Conservation (phyloP, 2,329 filamentous ascomycete species). For the Colletotrichum sp. region DNA sequence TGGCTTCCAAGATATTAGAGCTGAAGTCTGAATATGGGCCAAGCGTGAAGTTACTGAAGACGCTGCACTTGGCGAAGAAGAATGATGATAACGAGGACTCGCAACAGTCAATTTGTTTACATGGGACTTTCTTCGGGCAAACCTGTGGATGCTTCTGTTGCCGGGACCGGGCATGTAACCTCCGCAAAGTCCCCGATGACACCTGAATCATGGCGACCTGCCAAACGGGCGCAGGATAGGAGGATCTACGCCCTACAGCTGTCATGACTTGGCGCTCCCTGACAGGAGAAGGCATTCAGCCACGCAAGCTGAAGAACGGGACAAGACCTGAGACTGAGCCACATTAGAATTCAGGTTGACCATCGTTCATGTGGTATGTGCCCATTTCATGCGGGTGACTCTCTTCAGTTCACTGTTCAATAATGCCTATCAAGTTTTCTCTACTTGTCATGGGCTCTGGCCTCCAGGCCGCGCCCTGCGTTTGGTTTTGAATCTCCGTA, state of each 20-base stretch:
- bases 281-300: background rate
- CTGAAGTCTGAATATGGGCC: background rate
- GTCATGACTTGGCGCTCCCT: background rate
- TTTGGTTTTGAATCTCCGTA: background rate
- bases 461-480: background rate
- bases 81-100: background rate
- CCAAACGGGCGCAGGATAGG: background rate
- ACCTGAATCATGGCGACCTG: background rate
- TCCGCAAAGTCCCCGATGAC: background rate
- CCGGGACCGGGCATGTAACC: background rate
- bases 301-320: background rate
- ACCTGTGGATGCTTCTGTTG: background rate
- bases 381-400: background rate
- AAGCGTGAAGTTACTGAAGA: background rate
- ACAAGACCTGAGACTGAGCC: background rate
- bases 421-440: slow-evolving; percentile 15
- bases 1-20: background rate
- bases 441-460: slow-evolving; percentile 23
- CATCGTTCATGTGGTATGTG: background rate
- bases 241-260: background rate
- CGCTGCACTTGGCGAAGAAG: background rate
- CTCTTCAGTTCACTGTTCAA: background rate
- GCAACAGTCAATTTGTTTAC: background rate
- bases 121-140: background rate
- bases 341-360: background rate